These are phyloP conservation scores for Backusella mclennaniae DNA, from an alignment of 192 early-diverging fungal genomes.

Conservation along the genomic window DNA sequence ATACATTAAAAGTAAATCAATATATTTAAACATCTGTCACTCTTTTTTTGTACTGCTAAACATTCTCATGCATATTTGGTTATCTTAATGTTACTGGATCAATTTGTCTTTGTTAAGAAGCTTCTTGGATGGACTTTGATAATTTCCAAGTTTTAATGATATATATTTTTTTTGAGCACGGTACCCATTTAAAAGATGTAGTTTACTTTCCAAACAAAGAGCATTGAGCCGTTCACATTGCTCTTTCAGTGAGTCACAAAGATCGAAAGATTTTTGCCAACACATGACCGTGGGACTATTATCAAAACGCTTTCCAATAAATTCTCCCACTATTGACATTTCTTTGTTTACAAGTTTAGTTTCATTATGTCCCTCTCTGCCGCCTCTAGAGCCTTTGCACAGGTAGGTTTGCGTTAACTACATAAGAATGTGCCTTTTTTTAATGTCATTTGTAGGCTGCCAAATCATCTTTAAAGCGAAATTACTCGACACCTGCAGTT, in stretches of 20 bases:
- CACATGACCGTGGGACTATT: constrained; percentile 8
- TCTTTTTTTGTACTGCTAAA: no score
- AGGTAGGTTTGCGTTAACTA: background rate
- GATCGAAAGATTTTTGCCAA: background rate
- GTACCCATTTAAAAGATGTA: no score
- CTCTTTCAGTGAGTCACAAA: background rate
- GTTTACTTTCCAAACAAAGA: no score
- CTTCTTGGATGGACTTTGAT: no score
- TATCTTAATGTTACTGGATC: no score
- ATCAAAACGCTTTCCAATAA: background rate
- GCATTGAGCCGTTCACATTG: no score
- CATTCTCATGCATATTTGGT: no score
- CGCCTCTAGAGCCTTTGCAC: background rate
- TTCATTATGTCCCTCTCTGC: background rate
- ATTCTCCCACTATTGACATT: background rate
- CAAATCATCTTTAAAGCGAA: background rate
- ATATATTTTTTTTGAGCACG: no score
- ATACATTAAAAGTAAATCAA: background rate
- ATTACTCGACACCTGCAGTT: background rate
- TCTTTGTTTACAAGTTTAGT: background rate
- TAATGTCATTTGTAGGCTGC: background rate
- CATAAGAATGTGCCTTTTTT: background rate
- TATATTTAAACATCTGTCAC: no score
- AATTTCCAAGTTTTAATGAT: no score
- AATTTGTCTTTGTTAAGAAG: no score